Evolutionary conservation across 805 yeast genomes (phyloP).

Genomic region (Candida caryicola): DNA sequence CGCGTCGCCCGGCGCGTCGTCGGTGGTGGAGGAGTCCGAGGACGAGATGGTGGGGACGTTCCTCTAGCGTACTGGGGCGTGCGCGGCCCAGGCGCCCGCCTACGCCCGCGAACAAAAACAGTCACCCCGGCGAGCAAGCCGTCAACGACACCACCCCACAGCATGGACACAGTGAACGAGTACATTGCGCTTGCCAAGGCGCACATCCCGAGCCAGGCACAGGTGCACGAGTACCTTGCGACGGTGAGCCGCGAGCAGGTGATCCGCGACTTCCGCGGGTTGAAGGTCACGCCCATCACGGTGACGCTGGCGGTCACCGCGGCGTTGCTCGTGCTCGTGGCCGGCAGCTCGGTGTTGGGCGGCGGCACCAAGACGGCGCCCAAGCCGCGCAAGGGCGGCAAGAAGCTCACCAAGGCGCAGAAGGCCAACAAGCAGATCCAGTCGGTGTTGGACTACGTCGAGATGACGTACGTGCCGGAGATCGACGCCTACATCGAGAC

Average conservation of each 20-base stretch:
- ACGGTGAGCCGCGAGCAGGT: constrained; percentile 20
- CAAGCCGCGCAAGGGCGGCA: constrained; percentile 22
- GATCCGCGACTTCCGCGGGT: constrained; percentile 26
- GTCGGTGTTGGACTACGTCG: constrained; percentile 38
- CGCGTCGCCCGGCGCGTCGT: constrained; percentile 4
- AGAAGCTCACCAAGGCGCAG: constrained; percentile 39
- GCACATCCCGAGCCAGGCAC: constrained; percentile 10
- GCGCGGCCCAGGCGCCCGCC: too few relatives aligned
- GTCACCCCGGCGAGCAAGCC: too few relatives aligned
- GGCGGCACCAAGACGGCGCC: constrained; percentile 3
- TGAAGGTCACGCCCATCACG: constrained; percentile 34
- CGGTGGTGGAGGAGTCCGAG: constrained; percentile 34
- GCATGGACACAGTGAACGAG: not conserved
- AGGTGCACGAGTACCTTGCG: constrained; percentile 14
- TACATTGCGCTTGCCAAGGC: constrained; percentile 8
- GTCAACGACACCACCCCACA: too few relatives aligned
- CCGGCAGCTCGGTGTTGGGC: constrained; percentile 25
- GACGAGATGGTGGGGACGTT: constrained; percentile 27
- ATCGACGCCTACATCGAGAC: constrained; percentile 33
- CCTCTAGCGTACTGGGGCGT: constrained; percentile 4
- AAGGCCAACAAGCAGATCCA: constrained; percentile 40
- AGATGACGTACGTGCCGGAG: constrained; percentile 37
- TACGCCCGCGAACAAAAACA: too few relatives aligned
- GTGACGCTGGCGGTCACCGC: constrained; percentile 29
- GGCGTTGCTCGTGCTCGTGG: not conserved